Evolutionary conservation across 2,329 filamentous ascomycete genomes (phyloP), one percentile per base, ranked within the genome.

Genomic region (Pezicula carpinea): DNA sequence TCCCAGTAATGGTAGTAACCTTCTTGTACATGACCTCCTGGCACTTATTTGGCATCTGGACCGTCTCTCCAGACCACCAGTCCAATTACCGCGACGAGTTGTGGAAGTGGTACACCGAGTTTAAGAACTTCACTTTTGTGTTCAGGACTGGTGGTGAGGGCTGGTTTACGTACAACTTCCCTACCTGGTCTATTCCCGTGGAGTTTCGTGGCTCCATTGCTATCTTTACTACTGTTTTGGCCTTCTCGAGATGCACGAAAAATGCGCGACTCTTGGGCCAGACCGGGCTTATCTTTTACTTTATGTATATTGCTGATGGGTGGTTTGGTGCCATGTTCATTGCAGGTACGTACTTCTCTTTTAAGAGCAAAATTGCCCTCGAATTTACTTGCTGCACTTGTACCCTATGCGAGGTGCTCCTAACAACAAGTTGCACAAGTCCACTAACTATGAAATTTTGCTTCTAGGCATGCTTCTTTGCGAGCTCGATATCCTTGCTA

Each of bases 111-210:
- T 63, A 63, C 38, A 21, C 32, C 57, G 59, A 86, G 59, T 69
- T 79, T 59, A 87, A 86, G 60, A 85, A 85, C 62, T 86, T 83
- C 66, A 86, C 76, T 63, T 87, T 83, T 59, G 61, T 85, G 33
- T 87, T 80, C 65, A 75, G 77, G 35, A 70, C 70, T 6, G 78
- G 79, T 6, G 76, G 75, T 1, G 66, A 74, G 8, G 74, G 77
- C 10, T 83, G 78, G 69, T 71, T 82, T 46, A 64, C 66, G 11
- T 79, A 79, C 64, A 80, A 82, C 54, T 71, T 69, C 22, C 82
- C 85, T 53, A 59, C 77, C 3, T 84, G 80, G 79, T 82, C 75
- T 0, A 85, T 85, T 44, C 80, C 82, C 0, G 64, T 80, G 14
- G 80, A 84, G 58, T 76, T 81, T 64, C 68, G 72, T 52, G 82